Conservation (phyloP, 1,284 basidiomycete species). For the Rhodotorula sp. region DNA sequence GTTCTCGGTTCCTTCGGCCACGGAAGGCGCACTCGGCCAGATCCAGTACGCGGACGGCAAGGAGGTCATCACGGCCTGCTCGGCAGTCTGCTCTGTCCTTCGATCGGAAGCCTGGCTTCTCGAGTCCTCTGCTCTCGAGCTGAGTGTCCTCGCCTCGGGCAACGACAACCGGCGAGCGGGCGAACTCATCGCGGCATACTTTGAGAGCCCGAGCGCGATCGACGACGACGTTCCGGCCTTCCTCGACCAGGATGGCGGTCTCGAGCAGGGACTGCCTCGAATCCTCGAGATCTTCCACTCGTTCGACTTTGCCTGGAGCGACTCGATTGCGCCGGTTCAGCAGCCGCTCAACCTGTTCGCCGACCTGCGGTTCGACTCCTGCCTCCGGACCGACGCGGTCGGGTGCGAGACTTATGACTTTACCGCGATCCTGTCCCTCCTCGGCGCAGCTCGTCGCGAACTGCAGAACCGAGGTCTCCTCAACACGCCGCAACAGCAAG, state of each 20-base stretch:
- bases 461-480: constrained; percentile 69
- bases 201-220: constrained; percentile 31
- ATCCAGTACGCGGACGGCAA: constrained; percentile 69
- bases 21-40: constrained; percentile 60
- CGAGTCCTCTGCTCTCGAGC: constrained; percentile 81
- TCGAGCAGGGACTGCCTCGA: constrained; percentile 74
- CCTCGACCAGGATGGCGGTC: constrained; percentile 55
- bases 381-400: constrained; percentile 65
- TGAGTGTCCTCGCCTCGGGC: constrained; percentile 78
- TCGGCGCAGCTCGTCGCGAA: constrained; percentile 61
- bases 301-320: constrained; percentile 82
- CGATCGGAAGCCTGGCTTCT: constrained; percentile 80
- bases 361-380: constrained; percentile 70
- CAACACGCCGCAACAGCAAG: constrained; percentile 61
- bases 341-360: constrained; percentile 67
- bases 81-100: constrained; percentile 73
- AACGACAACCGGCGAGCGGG: constrained; percentile 49
- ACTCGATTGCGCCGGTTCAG: constrained; percentile 62
- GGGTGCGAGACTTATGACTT: constrained; percentile 82
- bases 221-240: constrained; percentile 25
- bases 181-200: constrained; percentile 45
- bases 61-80: constrained; percentile 69
- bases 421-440: constrained; percentile 63
- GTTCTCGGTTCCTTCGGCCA: constrained; percentile 39
- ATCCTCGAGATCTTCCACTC: constrained; percentile 85